These are phyloP conservation scores for Aspergillus piperis DNA, from an alignment of 2,329 filamentous ascomycete species.

Conservation along the genomic window DNA sequence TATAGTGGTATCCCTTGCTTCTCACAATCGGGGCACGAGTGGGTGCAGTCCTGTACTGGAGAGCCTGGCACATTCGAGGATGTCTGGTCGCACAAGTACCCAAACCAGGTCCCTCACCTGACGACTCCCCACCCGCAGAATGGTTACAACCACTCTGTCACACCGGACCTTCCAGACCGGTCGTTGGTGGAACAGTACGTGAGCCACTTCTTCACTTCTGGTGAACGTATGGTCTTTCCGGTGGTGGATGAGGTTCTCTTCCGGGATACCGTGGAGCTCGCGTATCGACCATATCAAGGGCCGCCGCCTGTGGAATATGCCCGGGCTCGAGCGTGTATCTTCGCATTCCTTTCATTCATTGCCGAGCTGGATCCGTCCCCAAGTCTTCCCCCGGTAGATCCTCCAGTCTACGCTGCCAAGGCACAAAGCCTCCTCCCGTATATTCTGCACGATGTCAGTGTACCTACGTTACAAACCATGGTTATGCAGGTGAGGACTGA, in stretches of 20 bases:
- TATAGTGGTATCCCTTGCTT: slow-evolving; percentile 5
- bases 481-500: background rate
- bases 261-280: background rate
- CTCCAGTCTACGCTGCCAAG: background rate
- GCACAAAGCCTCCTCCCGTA: slow-evolving; percentile 1
- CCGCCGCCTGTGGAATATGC: background rate
- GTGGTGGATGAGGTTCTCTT: background rate
- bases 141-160: background rate
- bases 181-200: background rate
- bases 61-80: background rate
- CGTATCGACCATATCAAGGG: background rate
- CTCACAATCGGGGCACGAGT: background rate
- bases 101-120: background rate
- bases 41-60: slow-evolving; percentile 3
- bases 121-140: background rate
- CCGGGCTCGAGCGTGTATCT: background rate
- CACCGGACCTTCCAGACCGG: slow-evolving; percentile 4
- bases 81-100: background rate
- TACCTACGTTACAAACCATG: background rate
- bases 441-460: slow-evolving; percentile 1
- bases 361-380: background rate
- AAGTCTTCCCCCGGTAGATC: background rate
- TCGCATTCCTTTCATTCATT: background rate
- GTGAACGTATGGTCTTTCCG: background rate
- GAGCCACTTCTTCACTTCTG: background rate